Conservation (phyloP, 2,329 filamentous ascomycete species). For the Talaromyces sp. region DNA sequence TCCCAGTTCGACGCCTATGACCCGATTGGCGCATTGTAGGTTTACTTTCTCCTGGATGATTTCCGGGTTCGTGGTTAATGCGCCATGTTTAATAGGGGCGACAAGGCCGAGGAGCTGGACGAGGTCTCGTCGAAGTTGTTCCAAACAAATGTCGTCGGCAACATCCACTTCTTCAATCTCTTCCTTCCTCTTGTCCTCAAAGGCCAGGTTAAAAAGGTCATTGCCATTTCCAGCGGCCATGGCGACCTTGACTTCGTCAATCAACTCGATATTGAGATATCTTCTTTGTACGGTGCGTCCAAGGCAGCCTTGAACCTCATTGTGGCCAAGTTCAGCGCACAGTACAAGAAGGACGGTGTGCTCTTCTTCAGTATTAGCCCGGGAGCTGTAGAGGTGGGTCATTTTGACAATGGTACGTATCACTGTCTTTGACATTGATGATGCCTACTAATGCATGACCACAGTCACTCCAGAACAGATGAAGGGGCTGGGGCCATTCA, state of each 20-base stretch:
- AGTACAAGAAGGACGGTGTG: conserved; percentile 46
- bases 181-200: conserved; percentile 50
- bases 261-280: conserved; percentile 28
- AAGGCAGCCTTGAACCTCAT: conserved; percentile 50
- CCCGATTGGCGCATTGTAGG: conserved; percentile 36
- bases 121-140: conserved; percentile 28
- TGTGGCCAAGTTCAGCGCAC: conserved; percentile 48
- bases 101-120: conserved; percentile 21
- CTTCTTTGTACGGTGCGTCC: conserved; percentile 41
- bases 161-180: conserved; percentile 48
- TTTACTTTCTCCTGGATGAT: too few species aligned
- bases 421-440: too few species aligned
- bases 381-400: conserved; percentile 36
- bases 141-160: conserved; percentile 47
- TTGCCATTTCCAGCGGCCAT: conserved; percentile 44
- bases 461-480: too few species aligned
- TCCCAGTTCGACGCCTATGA: conserved; percentile 22
- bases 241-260: conserved; percentile 43
- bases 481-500: too few species aligned
- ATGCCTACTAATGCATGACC: too few species aligned
- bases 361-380: conserved; percentile 49
- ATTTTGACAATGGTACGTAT: too few species aligned
- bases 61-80: too few species aligned
- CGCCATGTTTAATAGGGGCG: too few species aligned
- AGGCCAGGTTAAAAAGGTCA: conserved; percentile 49